Conservation (phyloP, 176 grass and related monocot genomes). For the Musa beccarii region DNA sequence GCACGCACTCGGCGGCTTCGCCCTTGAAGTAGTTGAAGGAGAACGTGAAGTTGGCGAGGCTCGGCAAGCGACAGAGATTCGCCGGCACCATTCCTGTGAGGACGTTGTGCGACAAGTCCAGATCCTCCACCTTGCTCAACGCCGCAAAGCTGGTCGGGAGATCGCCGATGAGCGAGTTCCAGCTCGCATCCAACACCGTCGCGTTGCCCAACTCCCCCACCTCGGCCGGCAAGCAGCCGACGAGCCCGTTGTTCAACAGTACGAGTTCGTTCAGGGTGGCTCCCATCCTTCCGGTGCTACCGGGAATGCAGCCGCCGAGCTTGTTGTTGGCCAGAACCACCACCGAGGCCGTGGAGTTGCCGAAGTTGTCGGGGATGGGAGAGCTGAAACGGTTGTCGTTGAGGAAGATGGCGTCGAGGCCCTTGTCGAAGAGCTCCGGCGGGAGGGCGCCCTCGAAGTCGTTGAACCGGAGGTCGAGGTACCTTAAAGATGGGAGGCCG, state of each 20-base stretch:
- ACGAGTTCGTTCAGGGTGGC: constrained; percentile 2
- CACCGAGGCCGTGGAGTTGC: neutral
- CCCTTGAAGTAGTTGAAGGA: neutral
- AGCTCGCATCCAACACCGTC: neutral
- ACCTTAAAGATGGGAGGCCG: neutral
- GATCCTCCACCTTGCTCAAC: neutral
- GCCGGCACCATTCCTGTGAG: neutral
- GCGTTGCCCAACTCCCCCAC: neutral
- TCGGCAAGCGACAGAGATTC: neutral
- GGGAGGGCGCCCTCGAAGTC: constrained; percentile 5
- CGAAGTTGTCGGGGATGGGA: neutral
- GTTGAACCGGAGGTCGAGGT: constrained; percentile 5
- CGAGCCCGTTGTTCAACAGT: neutral
- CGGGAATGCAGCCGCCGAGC: neutral
- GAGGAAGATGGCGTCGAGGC: neutral
- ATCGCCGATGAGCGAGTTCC: neutral
- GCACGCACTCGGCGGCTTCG: neutral
- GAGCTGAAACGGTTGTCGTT: neutral
- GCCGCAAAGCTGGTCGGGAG: neutral
- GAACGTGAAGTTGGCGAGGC: neutral
- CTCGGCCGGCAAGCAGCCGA: neutral
- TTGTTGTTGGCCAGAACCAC: constrained; percentile 3
- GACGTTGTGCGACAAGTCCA: constrained; percentile 1
- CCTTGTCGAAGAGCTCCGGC: constrained; percentile 9
- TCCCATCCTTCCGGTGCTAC: neutral